Conservation (phyloP, 306 rosid species). For the Cajanus cajan region DNA sequence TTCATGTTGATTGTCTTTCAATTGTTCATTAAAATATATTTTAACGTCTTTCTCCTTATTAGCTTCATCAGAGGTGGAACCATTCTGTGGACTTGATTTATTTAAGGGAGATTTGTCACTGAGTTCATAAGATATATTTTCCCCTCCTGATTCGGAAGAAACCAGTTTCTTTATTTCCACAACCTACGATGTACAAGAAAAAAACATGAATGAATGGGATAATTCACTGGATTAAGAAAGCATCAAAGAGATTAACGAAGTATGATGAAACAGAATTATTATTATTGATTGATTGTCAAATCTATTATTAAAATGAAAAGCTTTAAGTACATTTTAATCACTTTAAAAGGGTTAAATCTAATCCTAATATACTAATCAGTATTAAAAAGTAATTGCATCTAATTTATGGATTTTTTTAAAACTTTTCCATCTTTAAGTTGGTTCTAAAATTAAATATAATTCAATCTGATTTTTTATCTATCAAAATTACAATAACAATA, state of each 20-base stretch:
- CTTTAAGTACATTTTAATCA: too few species aligned
- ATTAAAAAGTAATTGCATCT: neutral
- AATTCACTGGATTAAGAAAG: neutral
- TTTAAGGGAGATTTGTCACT: neutral
- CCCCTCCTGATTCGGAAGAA: constrained; percentile 36
- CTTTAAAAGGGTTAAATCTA: too few species aligned
- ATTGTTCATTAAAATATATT: neutral
- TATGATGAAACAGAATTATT: neutral
- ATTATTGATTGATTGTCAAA: neutral
- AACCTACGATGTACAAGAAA: constrained; percentile 46
- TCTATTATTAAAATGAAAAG: neutral
- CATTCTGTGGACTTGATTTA: neutral
- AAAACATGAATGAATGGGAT: neutral
- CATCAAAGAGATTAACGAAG: neutral
- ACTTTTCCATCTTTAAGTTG: neutral
- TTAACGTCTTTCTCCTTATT: constrained; percentile 8
- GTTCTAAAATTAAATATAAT: neutral
- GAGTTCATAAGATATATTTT: neutral
- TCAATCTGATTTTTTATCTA: neutral
- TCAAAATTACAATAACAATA: too few species aligned
- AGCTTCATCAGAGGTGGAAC: constrained; percentile 8
- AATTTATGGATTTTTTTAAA: neutral
- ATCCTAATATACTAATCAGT: too few species aligned
- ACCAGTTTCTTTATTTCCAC: constrained; percentile 61
- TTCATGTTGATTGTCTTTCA: neutral